These are phyloP conservation scores for Globisporangium irregulare DNA, from an alignment of 352 stramenopile genomes.

Conservation along the genomic window DNA sequence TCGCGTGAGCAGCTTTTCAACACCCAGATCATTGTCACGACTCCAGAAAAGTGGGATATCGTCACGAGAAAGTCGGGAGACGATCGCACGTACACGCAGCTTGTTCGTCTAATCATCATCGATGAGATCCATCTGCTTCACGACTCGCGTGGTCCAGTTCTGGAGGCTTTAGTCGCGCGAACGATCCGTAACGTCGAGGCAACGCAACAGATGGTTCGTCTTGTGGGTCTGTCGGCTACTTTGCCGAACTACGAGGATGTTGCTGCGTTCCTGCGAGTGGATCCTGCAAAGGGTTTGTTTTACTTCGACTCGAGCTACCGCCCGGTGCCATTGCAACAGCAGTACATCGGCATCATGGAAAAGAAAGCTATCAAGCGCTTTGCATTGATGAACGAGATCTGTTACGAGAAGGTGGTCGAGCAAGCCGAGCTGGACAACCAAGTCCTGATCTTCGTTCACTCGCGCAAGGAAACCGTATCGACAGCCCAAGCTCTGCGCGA, in stretches of 20 bases:
- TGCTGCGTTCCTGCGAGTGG: constrained; percentile 97
- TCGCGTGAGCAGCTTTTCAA: constrained; percentile 97
- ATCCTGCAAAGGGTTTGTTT: constrained; percentile 97
- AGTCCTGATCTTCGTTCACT: constrained; percentile 99
- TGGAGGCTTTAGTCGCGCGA: constrained; percentile 97
- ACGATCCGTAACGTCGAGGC: constrained; percentile 98
- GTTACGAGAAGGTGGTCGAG: constrained; percentile 97
- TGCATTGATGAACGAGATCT: constrained; percentile 99
- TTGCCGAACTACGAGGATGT: constrained; percentile 99
- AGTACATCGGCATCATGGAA: constrained; percentile 99
- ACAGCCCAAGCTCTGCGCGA: constrained; percentile 96
- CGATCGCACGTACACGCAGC: constrained; percentile 96
- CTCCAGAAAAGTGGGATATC: constrained; percentile 99
- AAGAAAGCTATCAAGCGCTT: constrained; percentile 99
- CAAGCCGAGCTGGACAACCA: constrained; percentile 96
- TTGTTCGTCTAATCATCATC: constrained; percentile 99
- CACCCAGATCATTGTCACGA: constrained; percentile 99
- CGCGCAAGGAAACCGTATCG: constrained; percentile 96
- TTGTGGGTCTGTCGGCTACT: constrained; percentile 98
- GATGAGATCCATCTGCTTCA: constrained; percentile 99
- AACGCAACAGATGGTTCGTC: constrained; percentile 95
- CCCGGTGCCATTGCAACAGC: constrained; percentile 98
- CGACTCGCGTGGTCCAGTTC: constrained; percentile 97
- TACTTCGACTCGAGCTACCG: constrained; percentile 99
- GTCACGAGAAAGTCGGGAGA: constrained; percentile 98